Evolutionary conservation across 2,329 filamentous ascomycete species (phyloP), one percentile per base, ranked within the genome.

Genomic region (Septoria linicola): DNA sequence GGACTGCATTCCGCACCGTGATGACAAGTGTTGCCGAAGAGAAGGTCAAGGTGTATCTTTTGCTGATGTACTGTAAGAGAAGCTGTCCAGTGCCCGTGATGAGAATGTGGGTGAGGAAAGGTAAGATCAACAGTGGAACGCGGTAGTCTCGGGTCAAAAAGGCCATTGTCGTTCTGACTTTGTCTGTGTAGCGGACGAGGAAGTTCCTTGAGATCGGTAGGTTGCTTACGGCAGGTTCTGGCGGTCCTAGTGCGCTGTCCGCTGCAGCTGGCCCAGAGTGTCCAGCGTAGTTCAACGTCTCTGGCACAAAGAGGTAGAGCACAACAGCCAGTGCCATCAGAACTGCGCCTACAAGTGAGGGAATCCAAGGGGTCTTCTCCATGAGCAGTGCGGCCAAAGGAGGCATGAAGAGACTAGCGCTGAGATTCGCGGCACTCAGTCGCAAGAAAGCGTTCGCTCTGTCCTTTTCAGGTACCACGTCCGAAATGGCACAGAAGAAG

Each of bases 11-110:
- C 25, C 59, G 59, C 34, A 71, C 46, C 7, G 66, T 67, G 34
- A 68, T 39, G 21, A 70, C 42, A 11, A 69, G 49, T 1, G 69
- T 71, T 5, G 66, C 61, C 23, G 61, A 44, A 7, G 67, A 59
- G 34, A 71, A 77, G 6, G 70, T 72, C 71, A 78, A 76, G 23
- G 66, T 44, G 61, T 79, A 82, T 4, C 78, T 71, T 41, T 74
- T 76, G 1, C 74, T 76, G 47, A 77, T 70, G 59, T 81, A 81
- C 59, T 82, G 80, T 2, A 81, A 59, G 4, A 80, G 52, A 17
- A 77, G 53, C 3, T 71, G 68, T 6, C 34, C 32, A 20, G 51
- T 45, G 17, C 36, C 44, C 17, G 43, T 57, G 35, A 68, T 39
- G 37, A 68, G 59, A 17, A 63, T 55, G 47, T 68, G 66, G 19